phyloP scores from a whole-genome alignment of 306 rosid species.

The Abrus pulchellus region DNA sequence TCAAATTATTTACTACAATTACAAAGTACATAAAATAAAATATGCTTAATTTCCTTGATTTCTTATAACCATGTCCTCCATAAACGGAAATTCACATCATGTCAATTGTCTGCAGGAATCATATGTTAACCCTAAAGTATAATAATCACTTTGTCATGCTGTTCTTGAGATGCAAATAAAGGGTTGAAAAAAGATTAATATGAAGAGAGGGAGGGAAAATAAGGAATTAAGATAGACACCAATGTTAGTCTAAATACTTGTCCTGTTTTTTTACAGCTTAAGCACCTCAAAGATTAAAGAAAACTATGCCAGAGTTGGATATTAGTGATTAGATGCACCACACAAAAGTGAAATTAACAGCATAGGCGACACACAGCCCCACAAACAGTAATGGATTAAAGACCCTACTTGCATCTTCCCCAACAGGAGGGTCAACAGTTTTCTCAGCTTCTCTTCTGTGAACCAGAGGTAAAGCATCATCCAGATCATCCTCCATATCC shows the following conservation, averaged over 20 bases:
- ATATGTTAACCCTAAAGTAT: constrained; percentile 3
- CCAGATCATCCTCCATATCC: constrained; percentile 90
- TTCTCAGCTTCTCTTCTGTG: constrained; percentile 65
- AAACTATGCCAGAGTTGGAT: constrained; percentile 12
- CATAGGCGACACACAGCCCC: constrained; percentile 29
- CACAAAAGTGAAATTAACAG: constrained; percentile 31
- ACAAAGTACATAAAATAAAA: neutral
- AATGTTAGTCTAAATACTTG: constrained; percentile 19
- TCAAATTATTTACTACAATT: neutral
- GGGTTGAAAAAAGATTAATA: constrained; percentile 5
- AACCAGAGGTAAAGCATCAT: constrained; percentile 52
- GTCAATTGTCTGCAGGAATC: neutral
- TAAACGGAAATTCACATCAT: neutral
- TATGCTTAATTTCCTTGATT: constrained; percentile 1
- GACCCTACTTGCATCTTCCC: constrained; percentile 57
- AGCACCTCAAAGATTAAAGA: constrained; percentile 7
- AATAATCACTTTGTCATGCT: constrained; percentile 15
- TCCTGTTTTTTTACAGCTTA: constrained; percentile 26
- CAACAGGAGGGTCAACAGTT: constrained; percentile 53
- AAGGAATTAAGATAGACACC: neutral
- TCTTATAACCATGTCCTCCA: neutral
- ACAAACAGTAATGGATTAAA: constrained; percentile 32
- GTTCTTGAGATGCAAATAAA: constrained; percentile 24
- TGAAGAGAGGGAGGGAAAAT: neutral
- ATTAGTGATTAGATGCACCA: constrained; percentile 36